Conservation (phyloP, 2,329 filamentous ascomycete species). For the Colletotrichum ledebouriae region DNA sequence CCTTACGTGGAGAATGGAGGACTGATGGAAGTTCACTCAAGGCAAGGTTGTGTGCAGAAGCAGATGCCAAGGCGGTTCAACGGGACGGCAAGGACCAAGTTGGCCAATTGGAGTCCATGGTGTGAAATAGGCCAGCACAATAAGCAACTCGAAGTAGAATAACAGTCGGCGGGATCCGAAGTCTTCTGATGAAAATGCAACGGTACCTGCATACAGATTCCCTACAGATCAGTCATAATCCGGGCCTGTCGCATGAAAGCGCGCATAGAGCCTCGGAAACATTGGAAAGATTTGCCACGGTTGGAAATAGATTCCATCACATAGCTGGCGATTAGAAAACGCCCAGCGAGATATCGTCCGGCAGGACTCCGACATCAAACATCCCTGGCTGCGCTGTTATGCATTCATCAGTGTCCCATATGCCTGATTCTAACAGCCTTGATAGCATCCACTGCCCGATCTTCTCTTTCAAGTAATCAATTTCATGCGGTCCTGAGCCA, state of each 20-base stretch:
- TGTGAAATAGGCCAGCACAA: not conserved
- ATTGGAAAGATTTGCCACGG: not conserved
- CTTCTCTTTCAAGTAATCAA: too few species aligned
- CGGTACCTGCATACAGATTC: conserved; percentile 13
- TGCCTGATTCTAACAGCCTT: too few species aligned
- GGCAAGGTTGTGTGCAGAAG: not conserved
- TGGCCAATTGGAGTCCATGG: not conserved
- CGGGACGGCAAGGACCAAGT: not conserved
- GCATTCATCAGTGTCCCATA: too few species aligned
- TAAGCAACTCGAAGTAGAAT: not conserved
- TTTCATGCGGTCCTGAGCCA: too few species aligned
- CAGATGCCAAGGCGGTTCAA: conserved; percentile 2
- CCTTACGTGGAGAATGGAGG: conserved; percentile 5
- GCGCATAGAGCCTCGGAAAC: not conserved
- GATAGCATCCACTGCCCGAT: too few species aligned
- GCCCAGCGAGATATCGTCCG: not conserved
- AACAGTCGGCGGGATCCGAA: conserved; percentile 4
- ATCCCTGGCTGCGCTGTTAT: too few species aligned
- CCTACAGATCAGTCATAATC: not conserved
- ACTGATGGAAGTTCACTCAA: conserved; percentile 1
- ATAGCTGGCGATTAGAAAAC: not conserved
- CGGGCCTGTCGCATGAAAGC: conserved; percentile 3
- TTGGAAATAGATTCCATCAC: not conserved
- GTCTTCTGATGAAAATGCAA: conserved; percentile 15
- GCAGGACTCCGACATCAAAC: too few species aligned